phyloP scores from a whole-genome alignment of 345 rosid genomes.

The Adansonia digitata region DNA sequence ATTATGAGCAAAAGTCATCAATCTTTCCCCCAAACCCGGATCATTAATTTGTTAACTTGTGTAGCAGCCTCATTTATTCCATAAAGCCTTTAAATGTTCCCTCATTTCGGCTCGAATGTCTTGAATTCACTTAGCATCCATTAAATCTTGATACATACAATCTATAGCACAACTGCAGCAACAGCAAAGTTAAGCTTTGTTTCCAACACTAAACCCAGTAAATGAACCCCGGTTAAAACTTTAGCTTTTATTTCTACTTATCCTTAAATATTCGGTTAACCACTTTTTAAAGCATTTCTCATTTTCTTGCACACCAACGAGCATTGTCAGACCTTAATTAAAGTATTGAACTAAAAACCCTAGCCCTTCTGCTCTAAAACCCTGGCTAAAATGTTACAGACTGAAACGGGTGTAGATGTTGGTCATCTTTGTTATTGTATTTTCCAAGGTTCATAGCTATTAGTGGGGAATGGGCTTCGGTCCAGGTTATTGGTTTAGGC shows the following conservation, averaged over 20 bases:
- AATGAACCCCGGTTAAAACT: background rate
- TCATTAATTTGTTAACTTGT: background rate
- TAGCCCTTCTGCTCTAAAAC: background rate
- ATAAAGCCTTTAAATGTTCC: background rate
- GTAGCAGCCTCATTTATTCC: background rate
- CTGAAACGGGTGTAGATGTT: too few species aligned
- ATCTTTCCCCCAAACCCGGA: background rate
- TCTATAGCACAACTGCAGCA: too few species aligned
- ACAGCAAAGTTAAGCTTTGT: too few species aligned
- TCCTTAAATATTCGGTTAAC: background rate
- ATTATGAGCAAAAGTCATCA: background rate
- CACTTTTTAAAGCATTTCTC: background rate
- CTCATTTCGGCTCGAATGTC: background rate
- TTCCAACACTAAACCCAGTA: background rate
- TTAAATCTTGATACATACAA: background rate
- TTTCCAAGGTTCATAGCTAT: too few species aligned
- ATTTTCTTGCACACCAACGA: background rate
- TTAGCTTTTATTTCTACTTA: background rate
- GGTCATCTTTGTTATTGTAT: too few species aligned
- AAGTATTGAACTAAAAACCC: background rate
- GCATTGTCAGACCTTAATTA: background rate
- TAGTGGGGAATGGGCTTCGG: too few species aligned
- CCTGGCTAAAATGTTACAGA: too few species aligned
- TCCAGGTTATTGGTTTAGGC: too few species aligned
- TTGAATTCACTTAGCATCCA: background rate